Percentiles rank a stretch among this genome's conserved stretches.
phyloP scores from a whole-genome alignment of 129 eudicot genomes.

The Mikania micrantha region DNA sequence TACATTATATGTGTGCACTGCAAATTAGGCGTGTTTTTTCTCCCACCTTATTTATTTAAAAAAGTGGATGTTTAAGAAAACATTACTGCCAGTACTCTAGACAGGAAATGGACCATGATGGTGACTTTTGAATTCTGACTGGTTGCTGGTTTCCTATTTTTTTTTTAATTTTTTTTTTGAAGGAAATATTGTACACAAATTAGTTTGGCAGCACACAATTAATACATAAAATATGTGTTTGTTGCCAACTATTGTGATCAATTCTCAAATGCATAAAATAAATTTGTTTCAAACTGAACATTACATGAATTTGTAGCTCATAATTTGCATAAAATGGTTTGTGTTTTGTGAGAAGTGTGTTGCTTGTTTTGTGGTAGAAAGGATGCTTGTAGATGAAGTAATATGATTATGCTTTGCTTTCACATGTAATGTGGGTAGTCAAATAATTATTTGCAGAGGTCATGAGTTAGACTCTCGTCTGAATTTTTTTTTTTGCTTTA shows the following conservation, averaged over 20 bases:
- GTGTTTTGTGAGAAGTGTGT: conserved; percentile 11
- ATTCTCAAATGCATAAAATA: not conserved
- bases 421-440: not conserved
- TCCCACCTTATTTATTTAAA: not conserved
- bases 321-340: not conserved
- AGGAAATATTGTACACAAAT: not conserved
- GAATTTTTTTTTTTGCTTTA: too few species aligned
- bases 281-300: not conserved
- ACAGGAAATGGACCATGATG: conserved; percentile 33
- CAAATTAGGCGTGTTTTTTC: too few species aligned
- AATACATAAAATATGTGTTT: not conserved
- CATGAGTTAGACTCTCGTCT: too few species aligned
- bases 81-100: conserved; percentile 23
- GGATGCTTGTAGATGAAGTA: not conserved
- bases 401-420: conserved; percentile 6
- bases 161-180: conserved; percentile 1
- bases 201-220: conserved; percentile 6
- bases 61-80: conserved; percentile 21
- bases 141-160: conserved; percentile 2
- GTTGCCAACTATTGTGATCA: not conserved
- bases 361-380: conserved; percentile 12
- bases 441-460: too few species aligned
- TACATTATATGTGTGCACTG: too few species aligned
- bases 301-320: not conserved
- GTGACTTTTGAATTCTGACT: conserved; percentile 21